Evolutionary conservation across 345 rosid species (phyloP).

Genomic region (Moringa oleifera): DNA sequence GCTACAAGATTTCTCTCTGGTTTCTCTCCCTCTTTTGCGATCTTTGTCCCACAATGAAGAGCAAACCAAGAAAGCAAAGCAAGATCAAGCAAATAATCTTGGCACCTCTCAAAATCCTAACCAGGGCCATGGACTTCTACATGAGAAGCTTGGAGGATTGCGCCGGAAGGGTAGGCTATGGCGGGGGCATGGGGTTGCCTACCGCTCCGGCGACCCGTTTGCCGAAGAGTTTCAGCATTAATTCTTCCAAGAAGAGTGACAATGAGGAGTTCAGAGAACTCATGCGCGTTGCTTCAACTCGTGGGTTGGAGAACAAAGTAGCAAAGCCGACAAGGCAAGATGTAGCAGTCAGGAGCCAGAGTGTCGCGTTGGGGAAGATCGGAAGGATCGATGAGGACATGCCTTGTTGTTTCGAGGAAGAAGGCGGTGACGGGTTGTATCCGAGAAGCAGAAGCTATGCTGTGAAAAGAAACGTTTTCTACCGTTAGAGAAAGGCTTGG

Average conservation of each 20-base stretch:
- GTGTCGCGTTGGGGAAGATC: constrained; percentile 47
- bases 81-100: constrained; percentile 16
- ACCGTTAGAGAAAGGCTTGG: no score
- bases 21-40: background rate
- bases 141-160: constrained; percentile 25
- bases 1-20: background rate
- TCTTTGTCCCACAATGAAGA: constrained; percentile 9
- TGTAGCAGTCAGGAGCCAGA: constrained; percentile 31
- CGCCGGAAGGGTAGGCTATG: constrained; percentile 15
- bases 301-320: background rate
- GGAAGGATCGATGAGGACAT: constrained; percentile 42
- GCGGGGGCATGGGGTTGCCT: constrained; percentile 16
- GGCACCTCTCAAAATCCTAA: constrained; percentile 26
- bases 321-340: background rate
- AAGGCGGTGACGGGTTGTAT: constrained; percentile 8
- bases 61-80: constrained; percentile 15
- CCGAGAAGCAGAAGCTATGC: constrained; percentile 13
- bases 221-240: constrained; percentile 29
- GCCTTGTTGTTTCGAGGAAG: constrained; percentile 39
- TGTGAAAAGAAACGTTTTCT: constrained; percentile 4
- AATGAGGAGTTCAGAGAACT: constrained; percentile 21
- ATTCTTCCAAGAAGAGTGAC: constrained; percentile 10
- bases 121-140: constrained; percentile 33
- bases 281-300: constrained; percentile 2
- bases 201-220: constrained; percentile 2